A percentile compares a stretch with the other conserved stretches of the same genome.
Conservation (phyloP, 208 protist genomes). For the Crithidia sp. region DNA sequence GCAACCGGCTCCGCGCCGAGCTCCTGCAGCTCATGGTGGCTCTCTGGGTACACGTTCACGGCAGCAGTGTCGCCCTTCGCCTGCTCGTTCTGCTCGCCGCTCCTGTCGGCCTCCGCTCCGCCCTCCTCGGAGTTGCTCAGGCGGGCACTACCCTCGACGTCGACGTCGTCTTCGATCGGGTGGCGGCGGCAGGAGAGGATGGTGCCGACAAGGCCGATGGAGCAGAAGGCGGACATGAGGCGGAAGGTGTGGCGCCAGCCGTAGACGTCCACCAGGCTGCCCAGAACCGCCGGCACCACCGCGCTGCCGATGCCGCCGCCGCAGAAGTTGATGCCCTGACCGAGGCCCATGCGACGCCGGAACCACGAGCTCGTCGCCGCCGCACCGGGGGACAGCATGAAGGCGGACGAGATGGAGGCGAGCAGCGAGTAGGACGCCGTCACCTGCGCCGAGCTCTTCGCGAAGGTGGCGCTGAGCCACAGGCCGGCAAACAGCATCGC, state of each 20-base stretch:
- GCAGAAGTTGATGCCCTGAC: conserved; percentile 79
- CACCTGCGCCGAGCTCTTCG: conserved; percentile 58
- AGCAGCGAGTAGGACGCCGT: conserved; percentile 78
- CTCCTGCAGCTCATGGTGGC: conserved; percentile 5
- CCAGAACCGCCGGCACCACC: conserved; percentile 68
- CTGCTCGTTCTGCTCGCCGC: conserved; percentile 7
- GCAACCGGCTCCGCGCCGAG: not conserved
- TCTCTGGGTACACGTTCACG: not conserved
- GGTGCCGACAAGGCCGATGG: conserved; percentile 71
- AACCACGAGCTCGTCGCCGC: conserved; percentile 82
- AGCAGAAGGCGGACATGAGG: conserved; percentile 77
- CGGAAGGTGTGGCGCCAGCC: conserved; percentile 87
- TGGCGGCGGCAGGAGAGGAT: conserved; percentile 67
- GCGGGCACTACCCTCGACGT: not conserved
- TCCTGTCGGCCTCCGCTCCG: not conserved
- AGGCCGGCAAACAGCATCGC: conserved; percentile 59
- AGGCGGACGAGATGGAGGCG: conserved; percentile 73
- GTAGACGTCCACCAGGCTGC: conserved; percentile 67
- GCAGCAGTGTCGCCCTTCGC: not conserved
- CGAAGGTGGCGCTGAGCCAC: conserved; percentile 68
- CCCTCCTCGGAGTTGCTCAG: not conserved
- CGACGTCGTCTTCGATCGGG: conserved; percentile 37
- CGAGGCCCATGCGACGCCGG: conserved; percentile 52
- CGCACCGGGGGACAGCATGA: conserved; percentile 81
- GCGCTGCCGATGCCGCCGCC: conserved; percentile 80